phyloP scores from a whole-genome alignment of 1,284 basidiomycete genomes.

The Microbotryum silenes-acaulis region DNA sequence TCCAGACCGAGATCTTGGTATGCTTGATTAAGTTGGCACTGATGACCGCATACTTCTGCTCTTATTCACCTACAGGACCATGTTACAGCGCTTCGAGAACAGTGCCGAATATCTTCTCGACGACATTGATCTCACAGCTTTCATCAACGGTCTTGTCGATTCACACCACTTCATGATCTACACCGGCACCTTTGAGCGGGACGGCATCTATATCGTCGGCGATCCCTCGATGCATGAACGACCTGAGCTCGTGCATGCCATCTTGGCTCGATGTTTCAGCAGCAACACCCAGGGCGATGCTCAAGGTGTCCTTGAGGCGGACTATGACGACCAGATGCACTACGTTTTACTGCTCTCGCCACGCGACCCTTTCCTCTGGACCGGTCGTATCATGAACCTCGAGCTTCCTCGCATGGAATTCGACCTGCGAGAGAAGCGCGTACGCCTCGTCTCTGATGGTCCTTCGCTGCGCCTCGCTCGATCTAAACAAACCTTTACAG shows the following conservation, averaged over 20 bases:
- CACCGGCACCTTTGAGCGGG: conserved; percentile 77
- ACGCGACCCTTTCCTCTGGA: conserved; percentile 83
- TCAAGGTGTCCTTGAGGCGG: conserved; percentile 38
- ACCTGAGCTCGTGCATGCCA: conserved; percentile 69
- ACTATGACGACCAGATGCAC: conserved; percentile 42
- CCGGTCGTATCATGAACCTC: conserved; percentile 67
- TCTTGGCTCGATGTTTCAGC: conserved; percentile 76
- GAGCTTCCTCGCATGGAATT: conserved; percentile 62
- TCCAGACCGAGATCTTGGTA: neutral
- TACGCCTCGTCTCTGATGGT: conserved; percentile 81
- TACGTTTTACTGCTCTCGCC: conserved; percentile 87
- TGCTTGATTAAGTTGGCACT: too few species aligned
- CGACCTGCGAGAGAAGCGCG: conserved; percentile 70
- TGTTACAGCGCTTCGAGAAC: conserved; percentile 76
- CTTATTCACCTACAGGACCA: conserved; percentile 34
- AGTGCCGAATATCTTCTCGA: conserved; percentile 89
- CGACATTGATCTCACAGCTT: conserved; percentile 64
- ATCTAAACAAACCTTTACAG: conserved; percentile 70
- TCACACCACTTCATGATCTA: conserved; percentile 94
- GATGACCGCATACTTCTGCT: too few species aligned
- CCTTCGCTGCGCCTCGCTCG: conserved; percentile 63
- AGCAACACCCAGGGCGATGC: conserved; percentile 41
- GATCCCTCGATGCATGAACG: conserved; percentile 72
- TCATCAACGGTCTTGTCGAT: conserved; percentile 72
- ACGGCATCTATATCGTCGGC: conserved; percentile 90